A percentile compares a stretch with the other conserved stretches of the same genome.
These are phyloP conservation scores for Cucumis cinereus DNA, from an alignment of 306 rosid genomes.

Conservation along the genomic window DNA sequence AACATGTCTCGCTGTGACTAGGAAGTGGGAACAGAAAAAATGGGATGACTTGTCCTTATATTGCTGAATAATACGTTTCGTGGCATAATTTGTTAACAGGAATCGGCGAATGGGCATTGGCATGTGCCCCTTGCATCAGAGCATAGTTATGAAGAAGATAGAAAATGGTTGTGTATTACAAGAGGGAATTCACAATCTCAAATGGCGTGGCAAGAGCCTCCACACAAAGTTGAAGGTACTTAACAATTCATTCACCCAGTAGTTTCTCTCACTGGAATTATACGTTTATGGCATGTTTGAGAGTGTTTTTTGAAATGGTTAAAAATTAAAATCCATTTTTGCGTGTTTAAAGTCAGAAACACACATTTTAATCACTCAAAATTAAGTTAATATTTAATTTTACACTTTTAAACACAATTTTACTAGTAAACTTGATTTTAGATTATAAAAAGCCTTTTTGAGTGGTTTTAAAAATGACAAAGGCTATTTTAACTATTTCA, in stretches of 20 bases:
- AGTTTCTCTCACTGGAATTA: neutral
- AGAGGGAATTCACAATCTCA: slow-evolving; percentile 28
- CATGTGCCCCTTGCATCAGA: slow-evolving; percentile 76
- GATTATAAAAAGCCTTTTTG: too few relatives aligned
- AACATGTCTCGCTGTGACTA: neutral
- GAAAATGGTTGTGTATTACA: slow-evolving; percentile 71
- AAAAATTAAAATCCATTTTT: too few relatives aligned
- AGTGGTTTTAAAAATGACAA: too few relatives aligned
- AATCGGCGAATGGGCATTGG: slow-evolving; percentile 85
- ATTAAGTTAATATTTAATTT: too few relatives aligned
- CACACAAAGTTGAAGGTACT: slow-evolving; percentile 34
- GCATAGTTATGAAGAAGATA: slow-evolving; percentile 38
- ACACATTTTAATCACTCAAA: too few relatives aligned
- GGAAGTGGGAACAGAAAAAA: neutral
- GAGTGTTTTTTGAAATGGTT: too few relatives aligned
- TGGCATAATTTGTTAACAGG: slow-evolving; percentile 40
- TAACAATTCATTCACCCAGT: neutral
- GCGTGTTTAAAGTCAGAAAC: too few relatives aligned
- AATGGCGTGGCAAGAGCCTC: slow-evolving; percentile 18
- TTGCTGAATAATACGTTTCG: neutral
- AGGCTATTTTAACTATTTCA: too few relatives aligned
- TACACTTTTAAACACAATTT: too few relatives aligned
- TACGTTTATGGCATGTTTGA: neutral
- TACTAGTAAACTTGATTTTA: too few relatives aligned
- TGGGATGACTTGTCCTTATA: neutral